phyloP scores from a whole-genome alignment of 306 rosid genomes.

The Cicer judaicum region DNA sequence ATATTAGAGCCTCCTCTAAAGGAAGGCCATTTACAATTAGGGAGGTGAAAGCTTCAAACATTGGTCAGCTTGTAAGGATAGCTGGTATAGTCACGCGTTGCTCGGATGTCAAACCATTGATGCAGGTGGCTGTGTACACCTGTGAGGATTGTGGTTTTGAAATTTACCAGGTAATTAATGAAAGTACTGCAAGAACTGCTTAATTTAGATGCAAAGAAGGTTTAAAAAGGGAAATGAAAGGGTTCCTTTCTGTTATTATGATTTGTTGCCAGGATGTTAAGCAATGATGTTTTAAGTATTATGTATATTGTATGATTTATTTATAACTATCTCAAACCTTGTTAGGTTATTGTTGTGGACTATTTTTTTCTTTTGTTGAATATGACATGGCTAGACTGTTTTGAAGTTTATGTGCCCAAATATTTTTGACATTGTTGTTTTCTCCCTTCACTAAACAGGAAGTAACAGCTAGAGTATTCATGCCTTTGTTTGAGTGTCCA shows the following conservation, averaged over 20 bases:
- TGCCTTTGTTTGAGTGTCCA: conserved; percentile 94
- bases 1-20: conserved; percentile 84
- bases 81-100: conserved; percentile 94
- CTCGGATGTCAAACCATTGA: conserved; percentile 96
- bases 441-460: conserved; percentile 63
- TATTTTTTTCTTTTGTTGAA: neutral
- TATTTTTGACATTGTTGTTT: conserved; percentile 34
- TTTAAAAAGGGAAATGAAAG: conserved; percentile 15
- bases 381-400: neutral
- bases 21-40: conserved; percentile 91
- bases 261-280: conserved; percentile 11
- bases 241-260: neutral
- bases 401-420: conserved; percentile 9
- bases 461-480: conserved; percentile 94
- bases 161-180: conserved; percentile 86
- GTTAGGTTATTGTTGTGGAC: conserved; percentile 6
- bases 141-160: conserved; percentile 99
- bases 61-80: conserved; percentile 93
- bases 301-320: neutral
- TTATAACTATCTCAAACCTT: neutral
- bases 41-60: conserved; percentile 93
- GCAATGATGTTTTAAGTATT: neutral
- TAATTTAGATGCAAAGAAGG: neutral
- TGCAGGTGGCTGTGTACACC: conserved; percentile 97
- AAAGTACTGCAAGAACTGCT: conserved; percentile 14